These are phyloP conservation scores for Ceratocystis diversiconidia DNA, from an alignment of 2,329 filamentous ascomycete genomes.

Conservation along the genomic window DNA sequence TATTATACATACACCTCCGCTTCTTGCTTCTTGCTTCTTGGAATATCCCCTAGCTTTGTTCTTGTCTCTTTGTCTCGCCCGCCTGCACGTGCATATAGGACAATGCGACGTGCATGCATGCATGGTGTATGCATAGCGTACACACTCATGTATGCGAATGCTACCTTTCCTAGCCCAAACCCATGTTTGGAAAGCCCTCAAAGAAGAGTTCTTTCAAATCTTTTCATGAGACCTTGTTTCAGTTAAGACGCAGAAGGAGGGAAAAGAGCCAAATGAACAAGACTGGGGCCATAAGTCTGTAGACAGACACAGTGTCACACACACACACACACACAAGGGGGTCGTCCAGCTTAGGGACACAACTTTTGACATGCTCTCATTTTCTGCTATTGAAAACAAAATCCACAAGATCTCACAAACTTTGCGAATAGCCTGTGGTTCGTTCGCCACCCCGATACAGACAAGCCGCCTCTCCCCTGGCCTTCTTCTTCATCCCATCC, in stretches of 20 bases:
- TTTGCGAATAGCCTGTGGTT: no score
- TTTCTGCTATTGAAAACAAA: no score
- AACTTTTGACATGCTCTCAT: no score
- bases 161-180: neutral
- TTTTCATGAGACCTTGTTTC: neutral
- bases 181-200: neutral
- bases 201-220: slow-evolving; percentile 5
- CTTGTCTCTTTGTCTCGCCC: neutral
- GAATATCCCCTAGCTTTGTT: neutral
- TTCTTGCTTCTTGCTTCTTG: neutral
- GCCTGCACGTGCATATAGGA: neutral
- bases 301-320: neutral
- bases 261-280: neutral
- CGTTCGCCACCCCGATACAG: no score
- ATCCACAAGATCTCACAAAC: no score
- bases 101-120: neutral
- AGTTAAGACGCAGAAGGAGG: neutral
- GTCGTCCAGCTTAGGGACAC: no score
- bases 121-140: neutral
- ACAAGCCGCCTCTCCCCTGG: no score
- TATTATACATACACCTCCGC: neutral
- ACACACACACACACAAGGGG: neutral
- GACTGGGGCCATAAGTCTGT: neutral
- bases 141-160: neutral
- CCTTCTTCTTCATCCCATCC: no score